phyloP scores from a whole-genome alignment of 1,284 basidiomycete species.

The Xanthoconium separans region DNA sequence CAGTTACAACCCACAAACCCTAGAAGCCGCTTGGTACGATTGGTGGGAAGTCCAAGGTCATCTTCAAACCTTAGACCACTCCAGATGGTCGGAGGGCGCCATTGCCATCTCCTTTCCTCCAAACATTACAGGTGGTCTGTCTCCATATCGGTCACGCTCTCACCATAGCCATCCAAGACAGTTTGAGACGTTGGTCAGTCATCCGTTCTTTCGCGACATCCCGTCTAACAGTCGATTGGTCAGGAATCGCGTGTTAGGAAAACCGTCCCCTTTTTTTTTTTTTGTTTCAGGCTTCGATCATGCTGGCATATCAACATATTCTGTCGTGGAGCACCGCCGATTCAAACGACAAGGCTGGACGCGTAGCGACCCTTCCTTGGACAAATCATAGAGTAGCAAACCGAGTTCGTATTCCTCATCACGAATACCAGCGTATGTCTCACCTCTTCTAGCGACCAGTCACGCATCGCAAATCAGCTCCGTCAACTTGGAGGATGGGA shows the following conservation, averaged over 20 bases:
- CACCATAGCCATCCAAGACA: constrained; percentile 92
- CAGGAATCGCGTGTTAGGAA: constrained; percentile 96
- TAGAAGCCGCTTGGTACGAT: constrained; percentile 97
- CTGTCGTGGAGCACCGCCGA: constrained; percentile 93
- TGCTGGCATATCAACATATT: constrained; percentile 98
- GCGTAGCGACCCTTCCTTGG: constrained; percentile 89
- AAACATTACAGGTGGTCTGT: constrained; percentile 95
- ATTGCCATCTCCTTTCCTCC: constrained; percentile 94
- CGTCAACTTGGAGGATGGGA: constrained; percentile 91
- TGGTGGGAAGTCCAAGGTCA: constrained; percentile 95
- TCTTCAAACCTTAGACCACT: constrained; percentile 81
- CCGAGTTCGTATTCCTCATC: constrained; percentile 62
- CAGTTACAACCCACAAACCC: constrained; percentile 93
- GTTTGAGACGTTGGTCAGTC: constrained; percentile 80
- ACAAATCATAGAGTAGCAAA: constrained; percentile 96
- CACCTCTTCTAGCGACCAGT: constrained; percentile 68
- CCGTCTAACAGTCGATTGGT: not conserved
- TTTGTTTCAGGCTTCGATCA: constrained; percentile 98
- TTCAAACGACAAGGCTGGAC: constrained; percentile 84
- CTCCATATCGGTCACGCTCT: constrained; percentile 97
- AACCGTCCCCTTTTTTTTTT: constrained; percentile 84
- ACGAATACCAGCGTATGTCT: not conserved
- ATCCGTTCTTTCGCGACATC: not conserved
- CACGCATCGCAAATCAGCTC: constrained; percentile 88
- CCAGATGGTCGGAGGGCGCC: constrained; percentile 61